phyloP scores from a whole-genome alignment of 441 rosid genomes.

The Bruguiera hainesii region DNA sequence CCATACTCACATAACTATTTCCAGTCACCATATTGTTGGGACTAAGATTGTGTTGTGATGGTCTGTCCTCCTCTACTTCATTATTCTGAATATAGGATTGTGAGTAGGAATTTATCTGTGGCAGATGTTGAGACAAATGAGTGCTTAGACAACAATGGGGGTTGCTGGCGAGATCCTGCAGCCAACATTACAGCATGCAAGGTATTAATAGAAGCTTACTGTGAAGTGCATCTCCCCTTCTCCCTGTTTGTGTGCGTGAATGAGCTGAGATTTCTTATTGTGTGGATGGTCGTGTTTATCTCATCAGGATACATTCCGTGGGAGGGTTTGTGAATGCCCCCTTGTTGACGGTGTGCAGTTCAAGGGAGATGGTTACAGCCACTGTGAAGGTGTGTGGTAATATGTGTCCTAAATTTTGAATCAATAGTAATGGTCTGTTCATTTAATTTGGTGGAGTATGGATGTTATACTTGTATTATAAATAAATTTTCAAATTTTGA shows the following conservation, averaged over 20 bases:
- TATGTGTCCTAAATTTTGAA: conserved; percentile 4
- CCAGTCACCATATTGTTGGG: conserved; percentile 5
- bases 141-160: conserved; percentile 91
- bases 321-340: conserved; percentile 95
- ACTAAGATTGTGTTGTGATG: background rate
- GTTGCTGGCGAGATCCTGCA: conserved; percentile 87
- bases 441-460: background rate
- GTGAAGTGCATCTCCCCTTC: background rate
- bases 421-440: background rate
- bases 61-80: background rate
- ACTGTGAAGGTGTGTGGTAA: conserved; percentile 72
- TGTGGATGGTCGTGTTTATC: conserved; percentile 3
- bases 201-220: conserved; percentile 39
- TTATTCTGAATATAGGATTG: conserved; percentile 17
- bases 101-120: conserved; percentile 18
- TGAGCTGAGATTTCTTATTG: background rate
- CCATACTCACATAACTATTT: background rate
- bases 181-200: conserved; percentile 95
- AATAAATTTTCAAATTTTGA: too few relatives aligned
- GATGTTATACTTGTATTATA: background rate
- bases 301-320: conserved; percentile 93
- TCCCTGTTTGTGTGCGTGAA: background rate
- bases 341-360: conserved; percentile 89
- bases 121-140: conserved; percentile 97
- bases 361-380: conserved; percentile 96